Evolutionary conservation across 768 basidiomycete genomes (phyloP).

Genomic region (Russula olivacea): DNA sequence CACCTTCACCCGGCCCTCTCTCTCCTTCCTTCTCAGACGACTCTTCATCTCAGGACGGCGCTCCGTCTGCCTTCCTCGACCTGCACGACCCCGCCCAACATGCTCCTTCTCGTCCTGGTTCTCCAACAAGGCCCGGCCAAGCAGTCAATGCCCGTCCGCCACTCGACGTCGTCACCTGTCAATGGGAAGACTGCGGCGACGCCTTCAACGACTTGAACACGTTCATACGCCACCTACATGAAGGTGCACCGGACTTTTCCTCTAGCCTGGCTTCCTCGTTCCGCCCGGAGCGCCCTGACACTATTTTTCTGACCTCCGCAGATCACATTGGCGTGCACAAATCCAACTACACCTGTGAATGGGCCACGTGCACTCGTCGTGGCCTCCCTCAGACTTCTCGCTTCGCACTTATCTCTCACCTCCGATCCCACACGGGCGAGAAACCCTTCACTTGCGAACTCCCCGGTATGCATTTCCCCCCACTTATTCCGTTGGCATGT

Average conservation of each 20-base stretch:
- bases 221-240: slow-evolving; percentile 78
- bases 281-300: slow-evolving; percentile 20
- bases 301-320: slow-evolving; percentile 31
- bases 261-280: not conserved
- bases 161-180: slow-evolving; percentile 63
- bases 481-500: not conserved
- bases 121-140: slow-evolving; percentile 32
- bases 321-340: slow-evolving; percentile 81
- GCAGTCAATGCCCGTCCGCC: slow-evolving; percentile 25
- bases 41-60: slow-evolving; percentile 26
- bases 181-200: slow-evolving; percentile 75
- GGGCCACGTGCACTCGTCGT: slow-evolving; percentile 73
- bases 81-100: slow-evolving; percentile 29
- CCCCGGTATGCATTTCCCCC: slow-evolving; percentile 52
- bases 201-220: slow-evolving; percentile 69
- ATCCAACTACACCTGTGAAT: slow-evolving; percentile 85
- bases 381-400: slow-evolving; percentile 83
- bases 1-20: slow-evolving; percentile 37
- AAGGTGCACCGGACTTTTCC: slow-evolving; percentile 45
- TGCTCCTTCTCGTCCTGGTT: slow-evolving; percentile 35
- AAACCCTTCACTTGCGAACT: slow-evolving; percentile 82
- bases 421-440: slow-evolving; percentile 90
- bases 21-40: slow-evolving; percentile 37
- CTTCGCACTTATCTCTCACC: slow-evolving; percentile 86
- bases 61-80: slow-evolving; percentile 17